A percentile compares a stretch with the other conserved stretches of the same genome.
Evolutionary conservation across 108 stramenopile genomes (phyloP).

Genomic region (Epithemia pelagica): DNA sequence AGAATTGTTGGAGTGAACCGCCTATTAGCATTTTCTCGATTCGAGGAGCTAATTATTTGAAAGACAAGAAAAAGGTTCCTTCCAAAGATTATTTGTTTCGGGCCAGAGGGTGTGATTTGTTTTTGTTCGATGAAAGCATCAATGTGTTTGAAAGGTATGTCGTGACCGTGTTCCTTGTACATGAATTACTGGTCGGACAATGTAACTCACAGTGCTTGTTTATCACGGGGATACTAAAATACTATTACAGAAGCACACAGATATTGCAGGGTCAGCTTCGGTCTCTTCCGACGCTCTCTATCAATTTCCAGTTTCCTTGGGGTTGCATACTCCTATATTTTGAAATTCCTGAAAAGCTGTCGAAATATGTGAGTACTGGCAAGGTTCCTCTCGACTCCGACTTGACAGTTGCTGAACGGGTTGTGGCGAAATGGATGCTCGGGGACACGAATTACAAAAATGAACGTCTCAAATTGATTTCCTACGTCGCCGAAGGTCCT

Average conservation of each 20-base stretch:
- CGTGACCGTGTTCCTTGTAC: no score
- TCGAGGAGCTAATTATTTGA: slow-evolving; percentile 64
- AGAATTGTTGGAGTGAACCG: slow-evolving; percentile 77
- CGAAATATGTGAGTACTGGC: slow-evolving; percentile 38
- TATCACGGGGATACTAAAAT: no score
- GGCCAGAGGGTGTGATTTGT: slow-evolving; percentile 76
- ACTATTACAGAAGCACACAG: slow-evolving; percentile 17
- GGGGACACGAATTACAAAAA: slow-evolving; percentile 50
- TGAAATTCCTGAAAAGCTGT: slow-evolving; percentile 57
- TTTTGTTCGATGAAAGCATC: slow-evolving; percentile 49
- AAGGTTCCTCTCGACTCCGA: slow-evolving; percentile 2
- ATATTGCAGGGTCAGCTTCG: slow-evolving; percentile 59
- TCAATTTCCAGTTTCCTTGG: slow-evolving; percentile 82
- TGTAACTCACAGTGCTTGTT: no score
- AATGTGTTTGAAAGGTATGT: slow-evolving; percentile 8
- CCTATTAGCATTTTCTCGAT: slow-evolving; percentile 53
- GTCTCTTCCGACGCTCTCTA: slow-evolving; percentile 59
- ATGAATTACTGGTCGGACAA: neutral
- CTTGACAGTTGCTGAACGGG: slow-evolving; percentile 30
- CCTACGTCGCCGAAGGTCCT: slow-evolving; percentile 76
- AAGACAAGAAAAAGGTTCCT: slow-evolving; percentile 48
- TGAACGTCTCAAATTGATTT: slow-evolving; percentile 67
- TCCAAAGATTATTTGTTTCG: slow-evolving; percentile 49
- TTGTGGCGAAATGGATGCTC: slow-evolving; percentile 47
- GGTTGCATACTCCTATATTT: slow-evolving; percentile 68